Percentiles rank a stretch among this genome's conserved stretches.
phyloP scores from a whole-genome alignment of 306 rosid genomes.

The Lathyrus sativus region DNA sequence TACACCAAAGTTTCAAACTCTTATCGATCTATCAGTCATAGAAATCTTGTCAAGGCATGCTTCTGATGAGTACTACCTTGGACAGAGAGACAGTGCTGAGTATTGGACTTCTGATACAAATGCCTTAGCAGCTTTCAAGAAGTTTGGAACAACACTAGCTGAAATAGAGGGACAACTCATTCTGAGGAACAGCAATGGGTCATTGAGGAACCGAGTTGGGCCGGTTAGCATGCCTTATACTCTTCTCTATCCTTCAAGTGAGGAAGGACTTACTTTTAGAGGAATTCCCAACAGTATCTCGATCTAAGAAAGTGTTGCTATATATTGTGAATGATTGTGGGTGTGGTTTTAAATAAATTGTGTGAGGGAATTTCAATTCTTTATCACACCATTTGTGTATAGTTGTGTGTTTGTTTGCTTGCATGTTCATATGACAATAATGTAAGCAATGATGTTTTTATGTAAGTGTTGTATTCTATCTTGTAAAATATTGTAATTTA shows the following conservation, averaged over 20 bases:
- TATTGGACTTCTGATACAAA: conserved; percentile 33
- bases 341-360: not conserved
- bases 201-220: conserved; percentile 45
- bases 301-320: conserved; percentile 15
- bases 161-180: conserved; percentile 37
- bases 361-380: conserved; percentile 24
- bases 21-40: conserved; percentile 51
- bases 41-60: conserved; percentile 49
- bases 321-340: not conserved
- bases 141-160: conserved; percentile 49
- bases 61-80: conserved; percentile 46
- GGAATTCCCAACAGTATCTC: conserved; percentile 82
- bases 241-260: conserved; percentile 59
- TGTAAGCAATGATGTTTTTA: not conserved
- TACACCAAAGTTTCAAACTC: conserved; percentile 51
- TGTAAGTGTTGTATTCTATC: not conserved
- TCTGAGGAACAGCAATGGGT: conserved; percentile 8
- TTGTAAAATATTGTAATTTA: not conserved
- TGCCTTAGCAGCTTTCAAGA: conserved; percentile 41
- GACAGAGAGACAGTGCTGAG: conserved; percentile 43
- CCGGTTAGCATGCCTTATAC: conserved; percentile 70
- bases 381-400: not conserved
- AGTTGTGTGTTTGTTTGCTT: not conserved
- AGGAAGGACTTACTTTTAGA: conserved; percentile 59
- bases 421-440: conserved; percentile 6